These are phyloP conservation scores for Candida coleopterorum DNA, from an alignment of 805 yeast species.

Conservation along the genomic window DNA sequence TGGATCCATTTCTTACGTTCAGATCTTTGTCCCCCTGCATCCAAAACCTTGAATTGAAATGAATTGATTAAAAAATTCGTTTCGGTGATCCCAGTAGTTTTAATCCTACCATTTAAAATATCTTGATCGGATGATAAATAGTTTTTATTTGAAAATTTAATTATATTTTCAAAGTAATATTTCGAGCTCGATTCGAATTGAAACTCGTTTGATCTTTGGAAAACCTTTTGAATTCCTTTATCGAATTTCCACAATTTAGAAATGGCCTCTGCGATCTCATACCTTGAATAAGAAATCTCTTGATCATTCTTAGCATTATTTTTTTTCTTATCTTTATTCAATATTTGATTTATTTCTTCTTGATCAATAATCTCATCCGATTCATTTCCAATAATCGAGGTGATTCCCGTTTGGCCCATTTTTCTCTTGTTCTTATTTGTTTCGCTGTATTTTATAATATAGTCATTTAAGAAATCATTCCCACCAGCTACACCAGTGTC, in stretches of 20 bases:
- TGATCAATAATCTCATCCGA: constrained; percentile 11
- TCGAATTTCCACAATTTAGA: constrained; percentile 65
- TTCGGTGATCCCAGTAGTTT: constrained; percentile 94
- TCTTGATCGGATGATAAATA: constrained; percentile 78
- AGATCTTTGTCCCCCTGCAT: constrained; percentile 95
- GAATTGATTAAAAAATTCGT: constrained; percentile 65
- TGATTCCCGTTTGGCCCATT: constrained; percentile 49
- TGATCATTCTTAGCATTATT: no score
- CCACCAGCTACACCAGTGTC: constrained; percentile 65
- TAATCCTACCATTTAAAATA: constrained; percentile 83
- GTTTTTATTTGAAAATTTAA: constrained; percentile 54
- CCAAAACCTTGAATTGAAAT: constrained; percentile 70
- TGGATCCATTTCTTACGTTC: constrained; percentile 94
- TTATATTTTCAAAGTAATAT: constrained; percentile 74
- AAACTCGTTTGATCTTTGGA: constrained; percentile 62
- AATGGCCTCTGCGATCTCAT: constrained; percentile 70
- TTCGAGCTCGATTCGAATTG: constrained; percentile 81
- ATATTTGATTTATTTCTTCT: constrained; percentile 5
- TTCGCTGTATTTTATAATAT: constrained; percentile 58
- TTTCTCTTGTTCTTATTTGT: constrained; percentile 48
- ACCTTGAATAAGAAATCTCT: constrained; percentile 22
- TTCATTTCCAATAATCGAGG: constrained; percentile 16
- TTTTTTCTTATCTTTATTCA: constrained; percentile 4
- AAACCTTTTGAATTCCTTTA: constrained; percentile 58
- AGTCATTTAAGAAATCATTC: constrained; percentile 54